A percentile compares a stretch with the other conserved stretches of the same genome.
Conservation (phyloP, 2,329 filamentous ascomycete species). For the Thielaviopsis punctulata region DNA sequence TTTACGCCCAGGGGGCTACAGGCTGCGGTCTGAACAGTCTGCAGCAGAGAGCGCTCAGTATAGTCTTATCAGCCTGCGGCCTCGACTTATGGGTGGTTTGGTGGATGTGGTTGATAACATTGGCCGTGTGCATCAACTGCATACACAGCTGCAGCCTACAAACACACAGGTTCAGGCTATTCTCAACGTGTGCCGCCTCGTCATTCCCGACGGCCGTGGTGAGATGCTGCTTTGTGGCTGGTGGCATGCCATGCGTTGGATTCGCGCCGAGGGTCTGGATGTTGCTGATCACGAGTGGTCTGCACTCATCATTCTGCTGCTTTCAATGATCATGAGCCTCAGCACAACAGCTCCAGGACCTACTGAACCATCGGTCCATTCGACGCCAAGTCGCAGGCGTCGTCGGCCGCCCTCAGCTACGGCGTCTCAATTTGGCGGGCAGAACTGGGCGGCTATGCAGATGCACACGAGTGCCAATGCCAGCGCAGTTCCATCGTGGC, state of each 20-base stretch:
- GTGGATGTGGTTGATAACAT: conserved; percentile 51
- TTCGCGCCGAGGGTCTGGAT: conserved; percentile 30
- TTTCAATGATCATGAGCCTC: conserved; percentile 45
- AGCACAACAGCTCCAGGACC: conserved; percentile 20
- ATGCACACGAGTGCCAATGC: conserved; percentile 30
- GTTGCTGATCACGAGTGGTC: conserved; percentile 50
- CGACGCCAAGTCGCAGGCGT: conserved; percentile 14
- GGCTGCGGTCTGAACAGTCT: too few relatives aligned
- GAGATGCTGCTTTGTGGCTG: conserved; percentile 50
- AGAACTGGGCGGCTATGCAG: conserved; percentile 32
- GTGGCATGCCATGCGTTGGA: conserved; percentile 60
- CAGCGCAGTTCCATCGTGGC: conserved; percentile 35
- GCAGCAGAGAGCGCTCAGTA: conserved; percentile 29
- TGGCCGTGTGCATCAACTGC: conserved; percentile 45
- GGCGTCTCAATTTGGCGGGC: background rate
- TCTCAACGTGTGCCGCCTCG: conserved; percentile 44
- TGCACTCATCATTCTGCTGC: conserved; percentile 43
- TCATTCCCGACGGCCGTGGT: conserved; percentile 39
- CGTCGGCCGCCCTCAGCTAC: conserved; percentile 19
- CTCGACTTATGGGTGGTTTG: conserved; percentile 40
- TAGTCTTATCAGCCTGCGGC: conserved; percentile 37
- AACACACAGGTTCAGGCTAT: conserved; percentile 44
- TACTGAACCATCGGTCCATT: background rate
- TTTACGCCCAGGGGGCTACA: too few relatives aligned
- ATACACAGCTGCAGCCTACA: conserved; percentile 48